Percentiles rank a stretch among this genome's conserved stretches.
Conservation (phyloP, 139 green algal species). For the Ostreobium quekettii region DNA sequence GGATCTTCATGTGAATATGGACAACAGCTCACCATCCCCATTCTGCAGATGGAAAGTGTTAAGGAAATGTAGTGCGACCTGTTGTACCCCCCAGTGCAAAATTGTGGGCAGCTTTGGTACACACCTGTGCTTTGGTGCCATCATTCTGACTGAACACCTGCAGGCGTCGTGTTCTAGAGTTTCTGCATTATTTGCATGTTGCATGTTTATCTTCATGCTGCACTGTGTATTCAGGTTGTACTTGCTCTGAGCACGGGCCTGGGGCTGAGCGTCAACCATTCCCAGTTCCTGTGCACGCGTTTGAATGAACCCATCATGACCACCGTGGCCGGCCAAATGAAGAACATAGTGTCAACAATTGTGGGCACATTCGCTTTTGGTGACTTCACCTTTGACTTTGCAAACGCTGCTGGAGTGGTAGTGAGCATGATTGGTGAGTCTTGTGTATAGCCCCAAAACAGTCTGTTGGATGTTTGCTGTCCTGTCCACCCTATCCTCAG, state of each 20-base stretch:
- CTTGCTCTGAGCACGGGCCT: slow-evolving; percentile 33
- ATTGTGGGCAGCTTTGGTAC: too few species aligned
- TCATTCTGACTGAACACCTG: too few species aligned
- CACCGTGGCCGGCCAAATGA: slow-evolving; percentile 53
- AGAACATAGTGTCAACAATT: slow-evolving; percentile 62
- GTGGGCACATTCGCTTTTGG: slow-evolving; percentile 52
- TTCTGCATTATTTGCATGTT: too few species aligned
- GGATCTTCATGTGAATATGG: too few species aligned
- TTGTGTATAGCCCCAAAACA: slow-evolving; percentile 46
- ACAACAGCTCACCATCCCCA: too few species aligned
- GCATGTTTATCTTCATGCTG: too few species aligned
- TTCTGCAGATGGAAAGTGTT: neutral
- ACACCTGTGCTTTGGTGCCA: too few species aligned
- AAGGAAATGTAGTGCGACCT: neutral
- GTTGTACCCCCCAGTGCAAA: too few species aligned
- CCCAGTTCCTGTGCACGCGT: slow-evolving; percentile 58
- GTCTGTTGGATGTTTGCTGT: slow-evolving; percentile 3
- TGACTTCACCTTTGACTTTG: slow-evolving; percentile 50
- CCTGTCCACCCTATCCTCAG: too few species aligned
- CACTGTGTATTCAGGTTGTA: slow-evolving; percentile 23
- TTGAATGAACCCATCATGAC: slow-evolving; percentile 66
- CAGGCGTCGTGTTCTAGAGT: too few species aligned
- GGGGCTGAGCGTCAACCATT: slow-evolving; percentile 62
- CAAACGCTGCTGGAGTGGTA: slow-evolving; percentile 40
- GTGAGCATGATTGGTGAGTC: slow-evolving; percentile 49